A percentile compares a stretch with the other conserved stretches of the same genome.
Evolutionary conservation across 805 yeast species (phyloP).

Genomic region (Saccharomycopsis amapae): DNA sequence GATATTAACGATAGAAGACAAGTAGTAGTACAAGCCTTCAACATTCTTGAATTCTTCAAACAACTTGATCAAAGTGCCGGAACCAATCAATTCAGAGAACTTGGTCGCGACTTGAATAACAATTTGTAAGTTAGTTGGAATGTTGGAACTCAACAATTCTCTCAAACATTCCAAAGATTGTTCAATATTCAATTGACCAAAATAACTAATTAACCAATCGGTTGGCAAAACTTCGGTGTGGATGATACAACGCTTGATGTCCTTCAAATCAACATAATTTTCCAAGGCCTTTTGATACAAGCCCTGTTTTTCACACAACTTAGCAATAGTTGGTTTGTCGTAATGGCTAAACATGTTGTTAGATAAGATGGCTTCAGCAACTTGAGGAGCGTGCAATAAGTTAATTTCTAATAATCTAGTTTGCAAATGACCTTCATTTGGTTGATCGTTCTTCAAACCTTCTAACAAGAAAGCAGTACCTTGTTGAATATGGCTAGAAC

Average conservation of each 20-base stretch:
- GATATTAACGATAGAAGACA: slow-evolving; percentile 87
- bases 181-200: slow-evolving; percentile 90
- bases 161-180: slow-evolving; percentile 83
- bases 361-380: slow-evolving; percentile 96
- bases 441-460: slow-evolving; percentile 88
- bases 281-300: slow-evolving; percentile 92
- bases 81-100: slow-evolving; percentile 88
- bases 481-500: slow-evolving; percentile 92
- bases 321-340: slow-evolving; percentile 89
- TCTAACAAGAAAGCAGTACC: slow-evolving; percentile 96
- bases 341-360: slow-evolving; percentile 93
- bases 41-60: slow-evolving; percentile 89
- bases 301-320: slow-evolving; percentile 93
- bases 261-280: slow-evolving; percentile 89
- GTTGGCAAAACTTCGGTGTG: slow-evolving; percentile 78
- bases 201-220: slow-evolving; percentile 90
- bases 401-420: slow-evolving; percentile 91
- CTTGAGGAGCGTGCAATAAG: slow-evolving; percentile 95
- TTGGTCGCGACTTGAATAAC: slow-evolving; percentile 96
- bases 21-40: slow-evolving; percentile 92
- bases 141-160: slow-evolving; percentile 73
- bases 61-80: slow-evolving; percentile 73
- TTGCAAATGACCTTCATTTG: slow-evolving; percentile 93
- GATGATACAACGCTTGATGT: slow-evolving; percentile 89
- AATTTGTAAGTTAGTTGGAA: slow-evolving; percentile 83